A percentile compares a stretch with the other conserved stretches of the same genome.
These are phyloP conservation scores for Aspergillus asperescens DNA, from an alignment of 495 filamentous ascomycete genomes.

Conservation along the genomic window DNA sequence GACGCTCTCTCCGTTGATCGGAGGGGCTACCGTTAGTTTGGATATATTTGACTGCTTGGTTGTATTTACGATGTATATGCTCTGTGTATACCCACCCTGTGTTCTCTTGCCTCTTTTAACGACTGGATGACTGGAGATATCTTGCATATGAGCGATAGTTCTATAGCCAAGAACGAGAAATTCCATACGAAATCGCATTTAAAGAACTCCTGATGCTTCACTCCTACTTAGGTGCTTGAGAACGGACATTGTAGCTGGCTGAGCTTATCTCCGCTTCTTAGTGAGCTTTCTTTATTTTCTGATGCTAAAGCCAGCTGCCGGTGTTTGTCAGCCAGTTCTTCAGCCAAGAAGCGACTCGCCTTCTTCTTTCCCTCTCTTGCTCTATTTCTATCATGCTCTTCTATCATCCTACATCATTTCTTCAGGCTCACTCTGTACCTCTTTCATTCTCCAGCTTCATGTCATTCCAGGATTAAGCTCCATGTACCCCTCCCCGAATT, in stretches of 20 bases:
- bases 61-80: not conserved
- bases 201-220: no score
- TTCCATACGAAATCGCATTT: no score
- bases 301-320: not conserved
- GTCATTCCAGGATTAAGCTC: not conserved
- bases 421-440: not conserved
- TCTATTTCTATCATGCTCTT: not conserved
- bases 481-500: constrained; percentile 24
- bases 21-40: not conserved
- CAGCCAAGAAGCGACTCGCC: no score
- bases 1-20: not conserved
- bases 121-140: not conserved
- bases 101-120: not conserved
- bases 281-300: no score
- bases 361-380: not conserved
- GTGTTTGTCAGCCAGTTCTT: not conserved
- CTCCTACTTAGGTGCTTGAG: no score
- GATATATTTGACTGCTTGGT: no score
- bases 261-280: not conserved
- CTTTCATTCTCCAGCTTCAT: not conserved
- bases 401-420: not conserved
- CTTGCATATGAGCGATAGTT: not conserved
- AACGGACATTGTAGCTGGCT: no score
- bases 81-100: not conserved
- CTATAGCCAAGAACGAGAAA: not conserved